phyloP scores from a whole-genome alignment of 1,284 basidiomycete species.

The Fomitopsis schrenkii region DNA sequence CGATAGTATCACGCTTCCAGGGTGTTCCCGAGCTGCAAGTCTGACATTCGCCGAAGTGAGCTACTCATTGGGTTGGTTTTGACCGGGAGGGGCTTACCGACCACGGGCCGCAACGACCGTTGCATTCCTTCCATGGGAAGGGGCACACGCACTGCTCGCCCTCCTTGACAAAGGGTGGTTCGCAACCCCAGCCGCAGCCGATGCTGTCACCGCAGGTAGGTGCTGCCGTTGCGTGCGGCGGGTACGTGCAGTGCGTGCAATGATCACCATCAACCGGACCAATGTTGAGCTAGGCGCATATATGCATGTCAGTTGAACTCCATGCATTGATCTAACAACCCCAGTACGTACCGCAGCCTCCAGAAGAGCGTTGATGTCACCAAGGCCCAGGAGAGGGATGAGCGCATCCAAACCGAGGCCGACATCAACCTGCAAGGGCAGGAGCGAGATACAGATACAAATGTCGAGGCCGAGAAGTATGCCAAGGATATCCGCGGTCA shows the following conservation, averaged over 20 bases:
- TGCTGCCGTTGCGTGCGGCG: conserved; percentile 28
- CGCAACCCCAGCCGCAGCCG: conserved; percentile 44
- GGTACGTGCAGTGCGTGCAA: conserved; percentile 34
- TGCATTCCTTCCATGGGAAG: conserved; percentile 21
- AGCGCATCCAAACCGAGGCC: conserved; percentile 13
- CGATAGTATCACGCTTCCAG: not conserved
- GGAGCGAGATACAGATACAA: conserved; percentile 23
- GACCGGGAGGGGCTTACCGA: not conserved
- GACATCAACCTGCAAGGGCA: conserved; percentile 18
- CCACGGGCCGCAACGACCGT: conserved; percentile 10
- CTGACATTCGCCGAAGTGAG: not conserved
- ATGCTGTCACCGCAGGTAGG: conserved; percentile 33
- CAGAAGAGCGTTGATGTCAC: conserved; percentile 13
- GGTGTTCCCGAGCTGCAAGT: conserved; percentile 2
- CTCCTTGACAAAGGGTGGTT: conserved; percentile 27
- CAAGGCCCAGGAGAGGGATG: conserved; percentile 14
- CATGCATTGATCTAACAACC: not conserved
- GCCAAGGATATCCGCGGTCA: conserved; percentile 5
- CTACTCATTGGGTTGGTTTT: not conserved
- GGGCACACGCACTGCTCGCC: conserved; percentile 37
- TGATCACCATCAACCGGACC: not conserved
- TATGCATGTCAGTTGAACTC: not conserved
- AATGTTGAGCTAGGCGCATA: not conserved
- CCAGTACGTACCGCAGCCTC: conserved; percentile 11
- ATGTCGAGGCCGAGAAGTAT: conserved; percentile 9